A percentile compares a stretch with the other conserved stretches of the same genome.
Evolutionary conservation across 352 stramenopile species (phyloP).

Genomic region (Phytopythium litorale): DNA sequence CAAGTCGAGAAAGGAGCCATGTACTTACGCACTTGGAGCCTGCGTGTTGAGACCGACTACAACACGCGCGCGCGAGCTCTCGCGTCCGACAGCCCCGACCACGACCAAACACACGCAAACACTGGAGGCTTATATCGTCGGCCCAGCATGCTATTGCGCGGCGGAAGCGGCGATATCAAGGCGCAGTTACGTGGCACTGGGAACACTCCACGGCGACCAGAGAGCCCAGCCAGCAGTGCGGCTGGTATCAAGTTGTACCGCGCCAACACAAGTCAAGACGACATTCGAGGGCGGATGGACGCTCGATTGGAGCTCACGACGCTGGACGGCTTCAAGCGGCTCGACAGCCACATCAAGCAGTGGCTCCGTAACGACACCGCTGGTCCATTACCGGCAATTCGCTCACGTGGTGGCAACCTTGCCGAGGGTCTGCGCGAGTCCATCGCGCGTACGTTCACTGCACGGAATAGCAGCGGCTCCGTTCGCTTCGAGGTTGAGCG

Average conservation of each 20-base stretch:
- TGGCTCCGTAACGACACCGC: constrained; percentile 23
- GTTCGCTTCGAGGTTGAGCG: background rate
- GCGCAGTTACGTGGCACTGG: background rate
- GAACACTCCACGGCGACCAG: background rate
- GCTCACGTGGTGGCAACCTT: constrained; percentile 21
- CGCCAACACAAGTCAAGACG: background rate
- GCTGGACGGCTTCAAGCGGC: constrained; percentile 31
- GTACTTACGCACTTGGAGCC: constrained; percentile 42
- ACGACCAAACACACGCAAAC: constrained; percentile 8
- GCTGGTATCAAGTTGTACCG: background rate
- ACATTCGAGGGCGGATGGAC: background rate
- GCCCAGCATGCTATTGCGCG: background rate
- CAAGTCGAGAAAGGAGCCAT: constrained; percentile 50
- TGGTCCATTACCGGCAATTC: constrained; percentile 9
- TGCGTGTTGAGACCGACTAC: constrained; percentile 48
- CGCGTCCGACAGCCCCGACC: constrained; percentile 14
- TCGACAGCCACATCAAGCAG: constrained; percentile 29
- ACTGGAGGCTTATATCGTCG: background rate
- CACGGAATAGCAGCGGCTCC: constrained; percentile 1
- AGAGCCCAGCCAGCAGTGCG: background rate
- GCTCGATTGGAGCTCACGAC: constrained; percentile 21
- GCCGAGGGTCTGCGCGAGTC: constrained; percentile 25
- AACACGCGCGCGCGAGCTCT: constrained; percentile 24
- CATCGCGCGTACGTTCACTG: constrained; percentile 27
- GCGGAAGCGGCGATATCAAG: background rate